Conservation (phyloP, 148 eudicot species). For the Tetragonia tetragonoides region DNA sequence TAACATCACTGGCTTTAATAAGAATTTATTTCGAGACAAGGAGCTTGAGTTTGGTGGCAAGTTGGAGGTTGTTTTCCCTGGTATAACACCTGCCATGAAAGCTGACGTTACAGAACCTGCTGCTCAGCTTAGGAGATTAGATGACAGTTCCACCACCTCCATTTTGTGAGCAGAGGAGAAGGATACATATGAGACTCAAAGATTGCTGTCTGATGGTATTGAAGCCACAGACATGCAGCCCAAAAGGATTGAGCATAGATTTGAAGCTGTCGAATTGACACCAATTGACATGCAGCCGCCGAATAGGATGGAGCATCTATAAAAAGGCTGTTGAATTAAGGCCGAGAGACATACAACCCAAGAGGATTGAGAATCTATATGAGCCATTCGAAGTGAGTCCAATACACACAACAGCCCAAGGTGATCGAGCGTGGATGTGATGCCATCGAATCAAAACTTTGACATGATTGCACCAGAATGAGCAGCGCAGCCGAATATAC, state of each 20-base stretch:
- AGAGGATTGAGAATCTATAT: background rate
- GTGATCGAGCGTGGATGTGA: background rate
- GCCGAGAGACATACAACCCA: background rate
- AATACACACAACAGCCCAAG: background rate
- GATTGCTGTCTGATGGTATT: too few relatives aligned
- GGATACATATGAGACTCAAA: background rate
- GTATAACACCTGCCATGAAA: constrained; percentile 2
- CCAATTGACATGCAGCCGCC: background rate
- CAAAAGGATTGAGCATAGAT: background rate
- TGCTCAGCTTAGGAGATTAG: constrained; percentile 23
- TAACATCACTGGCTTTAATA: too few relatives aligned
- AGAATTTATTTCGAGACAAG: constrained; percentile 25
- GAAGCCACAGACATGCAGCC: background rate
- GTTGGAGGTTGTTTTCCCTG: constrained; percentile 18
- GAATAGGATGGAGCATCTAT: background rate
- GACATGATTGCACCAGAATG: too few relatives aligned
- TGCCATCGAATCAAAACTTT: background rate
- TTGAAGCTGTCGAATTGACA: background rate
- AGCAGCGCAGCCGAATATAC: too few relatives aligned
- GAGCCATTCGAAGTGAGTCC: background rate
- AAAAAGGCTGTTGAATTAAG: background rate
- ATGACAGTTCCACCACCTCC: constrained; percentile 24
- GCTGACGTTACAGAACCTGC: constrained; percentile 23
- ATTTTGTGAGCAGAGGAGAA: constrained; percentile 10
- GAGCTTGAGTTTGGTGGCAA: constrained; percentile 20